Conservation (phyloP, 2,329 filamentous ascomycete genomes). For the Penicillium sp. region DNA sequence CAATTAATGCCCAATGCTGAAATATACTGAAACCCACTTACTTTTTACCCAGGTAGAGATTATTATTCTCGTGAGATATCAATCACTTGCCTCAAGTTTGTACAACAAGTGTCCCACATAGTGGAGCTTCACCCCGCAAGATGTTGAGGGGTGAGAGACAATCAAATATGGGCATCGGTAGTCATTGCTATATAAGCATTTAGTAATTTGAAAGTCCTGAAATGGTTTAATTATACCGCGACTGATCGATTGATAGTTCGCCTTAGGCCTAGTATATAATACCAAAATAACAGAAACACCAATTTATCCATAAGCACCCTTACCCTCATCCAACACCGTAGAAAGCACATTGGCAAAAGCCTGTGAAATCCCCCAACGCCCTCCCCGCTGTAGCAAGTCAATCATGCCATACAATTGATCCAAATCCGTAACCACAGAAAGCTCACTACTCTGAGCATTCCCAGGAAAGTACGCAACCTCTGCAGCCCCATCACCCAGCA, state of each 20-base stretch:
- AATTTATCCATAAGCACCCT: too few relatives aligned
- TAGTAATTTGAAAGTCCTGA: background rate
- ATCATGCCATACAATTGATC: too few relatives aligned
- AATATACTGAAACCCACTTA: background rate
- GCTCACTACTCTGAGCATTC: too few relatives aligned
- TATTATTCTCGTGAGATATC: background rate
- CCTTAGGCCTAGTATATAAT: background rate
- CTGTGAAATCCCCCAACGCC: too few relatives aligned
- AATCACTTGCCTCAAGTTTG: background rate
- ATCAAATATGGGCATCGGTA: background rate
- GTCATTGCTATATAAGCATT: background rate
- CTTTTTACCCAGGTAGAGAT: background rate
- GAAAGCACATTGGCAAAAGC: too few relatives aligned
- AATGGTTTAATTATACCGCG: background rate
- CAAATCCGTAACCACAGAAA: too few relatives aligned
- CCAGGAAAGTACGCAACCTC: too few relatives aligned
- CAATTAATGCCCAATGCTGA: background rate
- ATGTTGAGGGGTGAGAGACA: background rate
- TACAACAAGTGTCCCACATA: background rate
- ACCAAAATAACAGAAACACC: background rate
- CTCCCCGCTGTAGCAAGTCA: too few relatives aligned
- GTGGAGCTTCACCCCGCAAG: background rate
- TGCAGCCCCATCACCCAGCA: too few relatives aligned
- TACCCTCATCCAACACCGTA: too few relatives aligned
- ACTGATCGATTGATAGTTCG: background rate